Conservation (phyloP, 1,284 basidiomycete species). For the Violaceomyces palustris region DNA sequence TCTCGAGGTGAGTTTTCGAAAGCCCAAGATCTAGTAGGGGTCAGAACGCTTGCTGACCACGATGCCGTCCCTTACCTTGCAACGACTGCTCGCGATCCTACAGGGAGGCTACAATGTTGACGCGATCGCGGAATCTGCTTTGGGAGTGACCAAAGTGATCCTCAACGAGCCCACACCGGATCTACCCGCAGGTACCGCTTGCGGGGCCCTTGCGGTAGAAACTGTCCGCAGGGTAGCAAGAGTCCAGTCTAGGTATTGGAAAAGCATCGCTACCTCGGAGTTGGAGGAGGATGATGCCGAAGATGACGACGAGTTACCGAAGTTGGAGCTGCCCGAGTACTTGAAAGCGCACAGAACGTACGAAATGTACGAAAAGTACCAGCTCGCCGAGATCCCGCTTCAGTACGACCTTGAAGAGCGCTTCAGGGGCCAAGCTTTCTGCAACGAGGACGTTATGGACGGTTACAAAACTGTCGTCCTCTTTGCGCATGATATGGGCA, state of each 20-base stretch:
- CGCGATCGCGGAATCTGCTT: constrained; percentile 76
- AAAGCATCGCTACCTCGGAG: constrained; percentile 58
- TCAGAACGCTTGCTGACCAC: too few species aligned
- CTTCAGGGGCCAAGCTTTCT: constrained; percentile 74
- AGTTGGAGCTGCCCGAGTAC: constrained; percentile 59
- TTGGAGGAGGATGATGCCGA: constrained; percentile 14
- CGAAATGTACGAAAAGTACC: constrained; percentile 66
- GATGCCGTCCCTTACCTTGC: too few species aligned
- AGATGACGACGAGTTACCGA: constrained; percentile 1
- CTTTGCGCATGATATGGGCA: constrained; percentile 44
- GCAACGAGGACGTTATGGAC: constrained; percentile 63
- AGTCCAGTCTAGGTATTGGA: constrained; percentile 87
- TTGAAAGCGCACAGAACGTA: constrained; percentile 78
- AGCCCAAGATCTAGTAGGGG: too few species aligned
- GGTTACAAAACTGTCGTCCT: constrained; percentile 26
- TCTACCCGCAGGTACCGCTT: constrained; percentile 58
- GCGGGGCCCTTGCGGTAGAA: constrained; percentile 76
- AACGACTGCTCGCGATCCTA: not conserved
- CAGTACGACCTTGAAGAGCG: constrained; percentile 62
- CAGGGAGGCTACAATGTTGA: constrained; percentile 94
- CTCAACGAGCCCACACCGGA: constrained; percentile 78
- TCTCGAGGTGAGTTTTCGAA: constrained; percentile 75
- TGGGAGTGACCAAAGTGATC: constrained; percentile 77
- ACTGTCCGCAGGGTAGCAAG: constrained; percentile 79
- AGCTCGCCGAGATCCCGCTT: constrained; percentile 75